Evolutionary conservation across 345 rosid genomes (phyloP).

Genomic region (Hypericum perforatum): DNA sequence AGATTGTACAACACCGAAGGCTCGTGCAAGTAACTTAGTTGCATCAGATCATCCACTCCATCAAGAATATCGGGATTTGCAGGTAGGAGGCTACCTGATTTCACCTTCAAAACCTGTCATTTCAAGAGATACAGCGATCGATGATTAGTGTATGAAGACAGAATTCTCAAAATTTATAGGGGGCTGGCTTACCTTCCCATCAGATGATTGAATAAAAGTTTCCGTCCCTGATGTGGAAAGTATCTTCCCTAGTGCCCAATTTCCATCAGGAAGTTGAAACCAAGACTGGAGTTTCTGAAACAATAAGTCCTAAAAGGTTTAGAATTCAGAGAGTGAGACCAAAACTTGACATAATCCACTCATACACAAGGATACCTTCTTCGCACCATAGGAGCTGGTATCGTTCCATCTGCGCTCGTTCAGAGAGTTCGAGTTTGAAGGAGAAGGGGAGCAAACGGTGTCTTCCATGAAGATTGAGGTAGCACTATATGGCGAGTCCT

Average conservation of each 20-base stretch:
- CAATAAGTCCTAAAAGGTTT: conserved; percentile 15
- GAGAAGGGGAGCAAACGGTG: conserved; percentile 32
- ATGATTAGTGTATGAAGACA: not conserved
- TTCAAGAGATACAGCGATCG: conserved; percentile 3
- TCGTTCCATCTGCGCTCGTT: conserved; percentile 70
- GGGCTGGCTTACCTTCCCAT: conserved; percentile 60
- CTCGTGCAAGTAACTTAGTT: conserved; percentile 94
- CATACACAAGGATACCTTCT: conserved; percentile 45
- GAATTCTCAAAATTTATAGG: conserved; percentile 3
- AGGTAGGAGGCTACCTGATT: conserved; percentile 60
- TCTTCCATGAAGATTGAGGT: conserved; percentile 30
- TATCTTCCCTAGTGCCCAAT: conserved; percentile 81
- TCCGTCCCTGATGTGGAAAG: conserved; percentile 56
- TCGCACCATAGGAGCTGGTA: conserved; percentile 52
- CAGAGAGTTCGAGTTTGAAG: conserved; percentile 35
- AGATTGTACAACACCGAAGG: conserved; percentile 92
- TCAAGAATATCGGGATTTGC: conserved; percentile 98
- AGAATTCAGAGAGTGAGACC: too few species aligned
- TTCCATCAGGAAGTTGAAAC: conserved; percentile 74
- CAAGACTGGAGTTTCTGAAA: conserved; percentile 80
- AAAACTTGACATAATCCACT: too few species aligned
- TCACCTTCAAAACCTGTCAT: conserved; percentile 53
- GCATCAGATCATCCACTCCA: conserved; percentile 98
- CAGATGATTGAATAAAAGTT: conserved; percentile 55
- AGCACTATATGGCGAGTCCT: conserved; percentile 74